Percentiles rank a stretch among this genome's conserved stretches.
Evolutionary conservation across 345 rosid species (phyloP).

Genomic region (Gossypium australe): DNA sequence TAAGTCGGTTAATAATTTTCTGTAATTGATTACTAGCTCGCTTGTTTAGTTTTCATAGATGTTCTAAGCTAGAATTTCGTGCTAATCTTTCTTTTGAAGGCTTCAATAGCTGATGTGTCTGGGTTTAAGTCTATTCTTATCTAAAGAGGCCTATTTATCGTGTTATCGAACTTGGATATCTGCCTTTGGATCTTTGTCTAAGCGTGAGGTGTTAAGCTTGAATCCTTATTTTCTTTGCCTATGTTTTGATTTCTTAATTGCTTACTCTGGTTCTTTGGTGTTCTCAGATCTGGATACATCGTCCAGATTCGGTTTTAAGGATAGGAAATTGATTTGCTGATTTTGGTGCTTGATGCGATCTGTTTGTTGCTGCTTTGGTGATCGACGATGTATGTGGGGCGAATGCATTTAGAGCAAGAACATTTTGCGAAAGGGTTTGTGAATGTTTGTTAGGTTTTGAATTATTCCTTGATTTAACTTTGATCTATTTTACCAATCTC

Average conservation of each 20-base stretch:
- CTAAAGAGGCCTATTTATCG: neutral
- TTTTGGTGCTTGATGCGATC: neutral
- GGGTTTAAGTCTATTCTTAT: neutral
- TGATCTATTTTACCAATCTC: neutral
- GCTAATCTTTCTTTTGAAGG: slow-evolving; percentile 1
- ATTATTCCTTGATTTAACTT: neutral
- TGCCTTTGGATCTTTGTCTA: neutral
- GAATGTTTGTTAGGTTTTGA: neutral
- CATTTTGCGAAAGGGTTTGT: neutral
- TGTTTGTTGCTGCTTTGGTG: neutral
- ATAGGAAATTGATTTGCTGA: neutral
- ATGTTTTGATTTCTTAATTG: neutral
- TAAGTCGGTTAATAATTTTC: neutral
- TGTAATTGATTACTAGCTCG: neutral
- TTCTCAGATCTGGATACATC: neutral
- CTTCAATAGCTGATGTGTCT: neutral
- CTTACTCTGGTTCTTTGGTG: neutral
- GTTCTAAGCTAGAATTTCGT: neutral
- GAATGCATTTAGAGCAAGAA: neutral
- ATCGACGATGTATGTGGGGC: neutral
- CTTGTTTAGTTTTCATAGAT: neutral
- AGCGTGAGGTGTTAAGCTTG: neutral
- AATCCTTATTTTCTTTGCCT: neutral
- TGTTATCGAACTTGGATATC: neutral
- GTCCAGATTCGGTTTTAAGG: neutral